Evolutionary conservation across 768 basidiomycete genomes (phyloP).

Genomic region (Kockovaella imperatae): DNA sequence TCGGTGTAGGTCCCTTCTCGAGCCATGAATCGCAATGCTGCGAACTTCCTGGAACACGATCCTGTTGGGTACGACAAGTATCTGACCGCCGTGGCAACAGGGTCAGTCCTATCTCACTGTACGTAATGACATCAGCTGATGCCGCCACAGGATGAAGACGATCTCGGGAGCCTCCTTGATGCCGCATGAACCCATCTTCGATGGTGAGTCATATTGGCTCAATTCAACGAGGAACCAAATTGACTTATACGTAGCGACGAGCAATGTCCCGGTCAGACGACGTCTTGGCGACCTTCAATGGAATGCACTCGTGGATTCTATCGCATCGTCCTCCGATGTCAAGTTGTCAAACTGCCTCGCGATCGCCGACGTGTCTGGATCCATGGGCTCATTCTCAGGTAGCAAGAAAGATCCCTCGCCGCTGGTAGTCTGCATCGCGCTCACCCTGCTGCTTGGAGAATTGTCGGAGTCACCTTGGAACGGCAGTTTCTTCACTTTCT

Average conservation of each 20-base stretch:
- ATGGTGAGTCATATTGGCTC: slow-evolving; percentile 43
- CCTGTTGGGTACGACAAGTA: slow-evolving; percentile 54
- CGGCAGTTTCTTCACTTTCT: slow-evolving; percentile 64
- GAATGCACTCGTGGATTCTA: slow-evolving; percentile 53
- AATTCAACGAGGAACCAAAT: no score
- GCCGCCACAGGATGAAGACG: slow-evolving; percentile 39
- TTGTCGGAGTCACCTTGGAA: slow-evolving; percentile 60
- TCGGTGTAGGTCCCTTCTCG: slow-evolving; percentile 46
- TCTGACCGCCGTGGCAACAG: slow-evolving; percentile 51
- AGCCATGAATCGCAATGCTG: slow-evolving; percentile 58
- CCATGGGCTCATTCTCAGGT: slow-evolving; percentile 51
- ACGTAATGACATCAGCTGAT: slow-evolving; percentile 1
- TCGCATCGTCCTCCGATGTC: slow-evolving; percentile 51
- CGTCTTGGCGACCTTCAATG: slow-evolving; percentile 61
- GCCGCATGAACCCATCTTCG: slow-evolving; percentile 56
- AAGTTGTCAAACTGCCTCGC: slow-evolving; percentile 59
- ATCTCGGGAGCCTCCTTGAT: slow-evolving; percentile 57
- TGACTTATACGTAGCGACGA: slow-evolving; percentile 11
- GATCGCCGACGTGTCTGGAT: slow-evolving; percentile 66
- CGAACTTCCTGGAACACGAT: slow-evolving; percentile 56
- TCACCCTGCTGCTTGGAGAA: slow-evolving; percentile 60
- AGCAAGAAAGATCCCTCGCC: slow-evolving; percentile 42
- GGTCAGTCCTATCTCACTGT: background rate
- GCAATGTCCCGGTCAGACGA: slow-evolving; percentile 28
- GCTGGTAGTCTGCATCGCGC: slow-evolving; percentile 57